These are phyloP conservation scores for Lactarius hengduanensis DNA, from an alignment of 768 basidiomycete genomes.

Conservation along the genomic window DNA sequence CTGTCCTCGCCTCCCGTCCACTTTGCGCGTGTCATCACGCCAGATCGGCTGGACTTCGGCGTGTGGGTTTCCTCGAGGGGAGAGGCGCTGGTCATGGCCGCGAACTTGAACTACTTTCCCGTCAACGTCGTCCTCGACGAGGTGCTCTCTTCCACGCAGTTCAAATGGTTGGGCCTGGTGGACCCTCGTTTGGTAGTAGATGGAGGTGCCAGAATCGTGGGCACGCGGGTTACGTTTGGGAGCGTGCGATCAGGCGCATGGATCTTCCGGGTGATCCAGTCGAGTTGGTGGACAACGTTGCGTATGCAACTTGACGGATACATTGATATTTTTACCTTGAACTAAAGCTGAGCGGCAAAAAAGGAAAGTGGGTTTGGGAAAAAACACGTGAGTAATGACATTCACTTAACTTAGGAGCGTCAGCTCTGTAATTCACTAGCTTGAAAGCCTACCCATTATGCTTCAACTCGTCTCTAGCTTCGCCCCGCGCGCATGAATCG, in stretches of 20 bases:
- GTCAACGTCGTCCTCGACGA: background rate
- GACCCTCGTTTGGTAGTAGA: constrained; percentile 4
- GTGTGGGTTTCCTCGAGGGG: constrained; percentile 13
- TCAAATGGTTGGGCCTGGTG: background rate
- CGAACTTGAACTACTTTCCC: constrained; percentile 20
- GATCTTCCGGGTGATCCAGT: constrained; percentile 6
- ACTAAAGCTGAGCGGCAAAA: no score
- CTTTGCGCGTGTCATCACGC: constrained; percentile 15
- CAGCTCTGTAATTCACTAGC: no score
- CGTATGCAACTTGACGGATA: background rate
- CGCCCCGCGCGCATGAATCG: no score
- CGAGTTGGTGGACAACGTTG: background rate
- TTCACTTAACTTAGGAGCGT: no score
- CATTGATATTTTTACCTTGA: no score
- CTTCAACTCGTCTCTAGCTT: no score
- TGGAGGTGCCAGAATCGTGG: constrained; percentile 5
- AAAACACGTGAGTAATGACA: no score
- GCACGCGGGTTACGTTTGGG: background rate
- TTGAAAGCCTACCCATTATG: no score
- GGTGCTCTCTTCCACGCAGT: background rate
- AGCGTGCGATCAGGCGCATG: constrained; percentile 12
- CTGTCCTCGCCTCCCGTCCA: constrained; percentile 5
- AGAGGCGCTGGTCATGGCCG: constrained; percentile 12
- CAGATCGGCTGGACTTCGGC: constrained; percentile 19
- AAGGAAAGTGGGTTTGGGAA: no score